These are phyloP conservation scores for Asterophora lycoperdoides DNA, from an alignment of 768 basidiomycete genomes.

Conservation along the genomic window DNA sequence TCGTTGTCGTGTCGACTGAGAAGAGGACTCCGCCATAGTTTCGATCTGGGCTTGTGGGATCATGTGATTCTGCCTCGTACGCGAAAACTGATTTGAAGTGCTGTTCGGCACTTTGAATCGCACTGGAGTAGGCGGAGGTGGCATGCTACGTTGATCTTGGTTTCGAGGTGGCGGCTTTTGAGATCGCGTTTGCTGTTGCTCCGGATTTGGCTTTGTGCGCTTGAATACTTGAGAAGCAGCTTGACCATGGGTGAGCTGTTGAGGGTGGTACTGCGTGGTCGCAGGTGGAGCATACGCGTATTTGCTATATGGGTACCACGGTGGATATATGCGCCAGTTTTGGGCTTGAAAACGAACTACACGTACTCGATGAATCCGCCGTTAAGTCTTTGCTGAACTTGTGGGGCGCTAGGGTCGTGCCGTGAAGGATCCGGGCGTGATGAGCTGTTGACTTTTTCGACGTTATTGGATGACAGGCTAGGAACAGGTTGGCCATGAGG, in stretches of 20 bases:
- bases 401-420: slow-evolving; percentile 19
- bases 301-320: slow-evolving; percentile 48
- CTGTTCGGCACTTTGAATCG: slow-evolving; percentile 22
- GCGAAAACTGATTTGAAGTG: slow-evolving; percentile 6
- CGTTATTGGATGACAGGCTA: slow-evolving; percentile 29
- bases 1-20: slow-evolving; percentile 35
- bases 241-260: slow-evolving; percentile 41
- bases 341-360: slow-evolving; percentile 7
- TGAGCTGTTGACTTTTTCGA: slow-evolving; percentile 14
- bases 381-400: slow-evolving; percentile 37
- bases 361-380: slow-evolving; percentile 25
- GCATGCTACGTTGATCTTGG: slow-evolving; percentile 15
- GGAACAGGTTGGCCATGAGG: slow-evolving; percentile 56
- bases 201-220: slow-evolving; percentile 25
- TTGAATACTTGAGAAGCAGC: slow-evolving; percentile 36
- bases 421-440: slow-evolving; percentile 23
- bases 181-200: slow-evolving; percentile 16
- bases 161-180: slow-evolving; percentile 12
- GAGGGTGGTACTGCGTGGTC: slow-evolving; percentile 36
- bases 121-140: slow-evolving; percentile 20
- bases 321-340: slow-evolving; percentile 20
- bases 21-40: slow-evolving; percentile 52
- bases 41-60: slow-evolving; percentile 17
- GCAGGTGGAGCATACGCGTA: slow-evolving; percentile 59
- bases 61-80: slow-evolving; percentile 10